These are phyloP conservation scores for Dothiorella sarmentorum DNA, from an alignment of 2,329 filamentous ascomycete species.

Conservation along the genomic window DNA sequence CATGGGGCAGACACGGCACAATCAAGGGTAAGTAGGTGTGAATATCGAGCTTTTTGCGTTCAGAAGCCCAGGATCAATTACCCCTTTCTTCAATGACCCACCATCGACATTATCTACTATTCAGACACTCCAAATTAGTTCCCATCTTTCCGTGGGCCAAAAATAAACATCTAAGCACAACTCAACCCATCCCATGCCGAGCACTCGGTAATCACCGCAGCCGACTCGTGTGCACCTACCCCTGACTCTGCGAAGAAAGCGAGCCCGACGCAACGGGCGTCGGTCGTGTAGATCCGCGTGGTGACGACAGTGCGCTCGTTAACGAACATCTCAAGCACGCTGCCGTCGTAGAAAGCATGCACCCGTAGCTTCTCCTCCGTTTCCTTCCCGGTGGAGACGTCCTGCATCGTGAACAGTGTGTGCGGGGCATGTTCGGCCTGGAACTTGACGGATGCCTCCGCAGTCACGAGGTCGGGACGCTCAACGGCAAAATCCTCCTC, in stretches of 20 bases:
- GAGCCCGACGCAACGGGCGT: slow-evolving; percentile 24
- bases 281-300: slow-evolving; percentile 27
- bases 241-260: slow-evolving; percentile 23
- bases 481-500: slow-evolving; percentile 43
- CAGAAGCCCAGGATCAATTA: no score
- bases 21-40: not conserved
- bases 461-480: slow-evolving; percentile 32
- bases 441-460: slow-evolving; percentile 34
- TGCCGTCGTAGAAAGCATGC: slow-evolving; percentile 41
- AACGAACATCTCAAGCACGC: slow-evolving; percentile 39
- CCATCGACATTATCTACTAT: no score
- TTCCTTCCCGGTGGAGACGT: slow-evolving; percentile 24
- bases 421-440: slow-evolving; percentile 37
- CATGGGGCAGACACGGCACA: not conserved
- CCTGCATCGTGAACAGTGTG: slow-evolving; percentile 42
- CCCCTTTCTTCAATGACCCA: no score
- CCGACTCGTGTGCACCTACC: not conserved
- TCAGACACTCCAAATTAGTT: no score
- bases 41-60: not conserved
- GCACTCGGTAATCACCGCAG: not conserved
- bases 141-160: not conserved
- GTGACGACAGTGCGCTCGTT: slow-evolving; percentile 28
- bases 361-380: slow-evolving; percentile 32
- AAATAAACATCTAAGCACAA: slow-evolving; percentile 7
- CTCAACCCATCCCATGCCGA: not conserved